Percentiles rank a stretch among this genome's conserved stretches.
These are phyloP conservation scores for Asterella californica DNA, from an alignment of 225 moss, liverwort and hornwort genomes.

Conservation along the genomic window DNA sequence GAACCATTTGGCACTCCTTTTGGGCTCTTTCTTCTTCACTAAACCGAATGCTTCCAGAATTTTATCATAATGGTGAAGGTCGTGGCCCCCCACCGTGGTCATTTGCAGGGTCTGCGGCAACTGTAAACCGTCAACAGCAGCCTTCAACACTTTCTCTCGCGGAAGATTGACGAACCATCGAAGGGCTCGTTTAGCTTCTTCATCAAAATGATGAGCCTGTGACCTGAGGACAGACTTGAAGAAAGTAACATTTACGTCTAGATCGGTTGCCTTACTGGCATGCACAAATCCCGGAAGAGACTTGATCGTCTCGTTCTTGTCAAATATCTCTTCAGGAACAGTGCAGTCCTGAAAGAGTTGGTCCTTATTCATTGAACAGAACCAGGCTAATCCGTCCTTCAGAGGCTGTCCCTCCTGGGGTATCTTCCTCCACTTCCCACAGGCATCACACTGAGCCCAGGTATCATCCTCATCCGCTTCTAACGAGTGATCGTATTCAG, in stretches of 20 bases:
- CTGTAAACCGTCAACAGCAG: conserved; percentile 60
- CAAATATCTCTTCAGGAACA: conserved; percentile 61
- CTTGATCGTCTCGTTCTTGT: conserved; percentile 62
- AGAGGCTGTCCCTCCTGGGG: conserved; percentile 50
- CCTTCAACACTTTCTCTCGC: conserved; percentile 57
- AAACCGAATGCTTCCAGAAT: conserved; percentile 77
- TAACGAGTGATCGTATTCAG: conserved; percentile 12
- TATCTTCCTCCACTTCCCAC: conserved; percentile 94
- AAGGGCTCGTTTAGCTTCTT: conserved; percentile 55
- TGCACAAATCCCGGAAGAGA: conserved; percentile 81
- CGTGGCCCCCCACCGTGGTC: conserved; percentile 48
- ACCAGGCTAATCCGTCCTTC: conserved; percentile 77
- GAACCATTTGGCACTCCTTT: conserved; percentile 71
- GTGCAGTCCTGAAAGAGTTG: conserved; percentile 61
- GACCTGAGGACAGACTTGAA: conserved; percentile 80
- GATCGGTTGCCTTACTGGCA: conserved; percentile 38
- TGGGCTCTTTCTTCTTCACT: conserved; percentile 54
- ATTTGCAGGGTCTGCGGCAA: conserved; percentile 70
- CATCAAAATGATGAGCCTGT: conserved; percentile 61
- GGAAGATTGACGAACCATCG: conserved; percentile 70
- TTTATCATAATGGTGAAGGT: conserved; percentile 54
- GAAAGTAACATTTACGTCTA: conserved; percentile 68
- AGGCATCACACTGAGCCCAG: conserved; percentile 96
- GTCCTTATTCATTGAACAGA: conserved; percentile 95
- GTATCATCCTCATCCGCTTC: conserved; percentile 49